Evolutionary conservation across 257 asterid species (phyloP).

Genomic region (Scutellaria baicalensis): DNA sequence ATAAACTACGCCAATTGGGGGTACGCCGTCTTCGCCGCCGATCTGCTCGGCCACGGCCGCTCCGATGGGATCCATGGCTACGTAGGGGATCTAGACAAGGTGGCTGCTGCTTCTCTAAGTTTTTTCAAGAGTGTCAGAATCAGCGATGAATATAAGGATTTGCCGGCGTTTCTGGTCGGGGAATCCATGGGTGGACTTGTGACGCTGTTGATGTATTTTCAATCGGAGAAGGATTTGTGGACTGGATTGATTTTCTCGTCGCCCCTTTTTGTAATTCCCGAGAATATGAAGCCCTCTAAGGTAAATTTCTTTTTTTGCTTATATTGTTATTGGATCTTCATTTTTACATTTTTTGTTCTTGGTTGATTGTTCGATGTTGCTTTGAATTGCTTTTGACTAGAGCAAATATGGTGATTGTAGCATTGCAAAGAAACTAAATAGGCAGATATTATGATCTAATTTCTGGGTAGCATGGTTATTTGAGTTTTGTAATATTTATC

Average conservation of each 20-base stretch:
- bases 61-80: slow-evolving; percentile 83
- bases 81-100: slow-evolving; percentile 68
- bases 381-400: neutral
- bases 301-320: no score
- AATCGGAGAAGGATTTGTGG: slow-evolving; percentile 74
- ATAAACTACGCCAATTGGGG: slow-evolving; percentile 84
- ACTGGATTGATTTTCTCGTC: slow-evolving; percentile 83
- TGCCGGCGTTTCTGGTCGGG: slow-evolving; percentile 85
- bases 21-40: slow-evolving; percentile 92
- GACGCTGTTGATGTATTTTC: slow-evolving; percentile 74
- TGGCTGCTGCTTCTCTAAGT: slow-evolving; percentile 56
- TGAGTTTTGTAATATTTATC: neutral
- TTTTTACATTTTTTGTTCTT: neutral
- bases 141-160: slow-evolving; percentile 56
- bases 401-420: neutral
- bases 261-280: slow-evolving; percentile 92
- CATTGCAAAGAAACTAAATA: no score
- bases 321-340: neutral
- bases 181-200: slow-evolving; percentile 91
- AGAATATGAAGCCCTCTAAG: slow-evolving; percentile 89
- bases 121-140: slow-evolving; percentile 59
- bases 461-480: neutral
- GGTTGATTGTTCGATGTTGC: neutral
- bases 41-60: slow-evolving; percentile 90
- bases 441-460: neutral